Percentiles rank a stretch among this genome's conserved stretches.
Evolutionary conservation across 1,139 yeast species (phyloP).

Genomic region (Entelexis paramagnoliae): DNA sequence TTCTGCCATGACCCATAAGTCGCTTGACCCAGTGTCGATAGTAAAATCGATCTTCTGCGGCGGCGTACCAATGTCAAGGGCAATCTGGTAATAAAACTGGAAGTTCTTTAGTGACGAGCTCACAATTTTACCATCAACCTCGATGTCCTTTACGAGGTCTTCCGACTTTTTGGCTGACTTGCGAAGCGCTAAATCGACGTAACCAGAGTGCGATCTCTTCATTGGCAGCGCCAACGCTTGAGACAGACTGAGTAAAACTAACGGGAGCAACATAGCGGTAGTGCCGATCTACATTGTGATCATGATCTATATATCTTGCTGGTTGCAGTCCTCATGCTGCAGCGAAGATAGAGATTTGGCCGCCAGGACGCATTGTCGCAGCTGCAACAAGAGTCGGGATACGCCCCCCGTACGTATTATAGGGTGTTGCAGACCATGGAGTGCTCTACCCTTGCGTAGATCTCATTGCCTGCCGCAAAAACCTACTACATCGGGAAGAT

Average conservation of each 20-base stretch:
- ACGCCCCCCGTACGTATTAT: no score
- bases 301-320: no score
- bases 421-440: no score
- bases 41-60: conserved; percentile 33
- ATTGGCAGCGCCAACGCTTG: not conserved
- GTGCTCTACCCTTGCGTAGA: no score
- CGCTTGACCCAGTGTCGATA: conserved; percentile 41
- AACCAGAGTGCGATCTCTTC: not conserved
- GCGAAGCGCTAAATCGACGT: conserved; percentile 11
- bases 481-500: not conserved
- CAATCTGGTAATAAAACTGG: conserved; percentile 27
- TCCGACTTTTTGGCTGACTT: not conserved
- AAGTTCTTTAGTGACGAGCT: conserved; percentile 15
- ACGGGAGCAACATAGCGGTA: no score
- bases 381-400: no score
- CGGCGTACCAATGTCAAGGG: conserved; percentile 38
- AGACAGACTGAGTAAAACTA: not conserved
- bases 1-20: conserved; percentile 37
- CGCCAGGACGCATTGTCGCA: no score
- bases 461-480: no score
- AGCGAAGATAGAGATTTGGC: no score
- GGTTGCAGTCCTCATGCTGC: no score
- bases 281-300: no score
- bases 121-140: not conserved
- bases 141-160: conserved; percentile 2